Conservation (phyloP, 2,329 filamentous ascomycete species). For the Trichoderma sp. region DNA sequence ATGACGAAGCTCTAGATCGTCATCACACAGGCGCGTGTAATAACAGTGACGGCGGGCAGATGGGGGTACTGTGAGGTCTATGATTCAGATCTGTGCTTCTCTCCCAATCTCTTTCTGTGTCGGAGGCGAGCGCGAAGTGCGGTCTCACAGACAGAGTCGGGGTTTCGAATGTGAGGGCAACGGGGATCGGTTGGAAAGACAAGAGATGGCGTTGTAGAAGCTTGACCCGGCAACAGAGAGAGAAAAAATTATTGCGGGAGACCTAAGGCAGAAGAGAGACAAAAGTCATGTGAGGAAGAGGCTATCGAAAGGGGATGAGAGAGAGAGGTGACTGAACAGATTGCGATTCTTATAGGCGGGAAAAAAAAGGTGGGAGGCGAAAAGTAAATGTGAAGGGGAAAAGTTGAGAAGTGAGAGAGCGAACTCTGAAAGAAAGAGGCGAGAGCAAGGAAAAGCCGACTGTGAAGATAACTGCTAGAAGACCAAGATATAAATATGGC, state of each 20-base stretch:
- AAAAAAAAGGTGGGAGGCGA: slow-evolving; percentile 16
- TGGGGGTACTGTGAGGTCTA: too few relatives aligned
- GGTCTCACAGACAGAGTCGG: background rate
- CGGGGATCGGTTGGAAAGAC: background rate
- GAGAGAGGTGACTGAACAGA: background rate
- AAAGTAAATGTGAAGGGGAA: background rate
- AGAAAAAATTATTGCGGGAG: background rate
- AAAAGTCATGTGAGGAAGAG: background rate
- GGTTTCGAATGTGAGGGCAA: background rate
- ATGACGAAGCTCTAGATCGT: slow-evolving; percentile 15
- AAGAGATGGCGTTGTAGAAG: background rate
- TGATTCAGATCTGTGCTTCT: background rate
- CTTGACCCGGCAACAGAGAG: background rate
- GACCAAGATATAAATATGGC: background rate
- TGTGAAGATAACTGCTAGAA: background rate
- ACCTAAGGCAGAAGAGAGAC: background rate
- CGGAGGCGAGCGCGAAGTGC: background rate
- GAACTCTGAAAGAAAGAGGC: background rate
- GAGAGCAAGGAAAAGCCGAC: background rate
- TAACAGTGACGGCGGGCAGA: background rate
- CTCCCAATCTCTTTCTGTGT: background rate
- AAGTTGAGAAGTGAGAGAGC: slow-evolving; percentile 5
- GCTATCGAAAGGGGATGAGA: background rate
- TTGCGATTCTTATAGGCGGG: background rate
- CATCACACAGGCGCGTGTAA: slow-evolving; percentile 21